These are phyloP conservation scores for Lentinula boryana DNA, from an alignment of 768 basidiomycete genomes.

Conservation along the genomic window DNA sequence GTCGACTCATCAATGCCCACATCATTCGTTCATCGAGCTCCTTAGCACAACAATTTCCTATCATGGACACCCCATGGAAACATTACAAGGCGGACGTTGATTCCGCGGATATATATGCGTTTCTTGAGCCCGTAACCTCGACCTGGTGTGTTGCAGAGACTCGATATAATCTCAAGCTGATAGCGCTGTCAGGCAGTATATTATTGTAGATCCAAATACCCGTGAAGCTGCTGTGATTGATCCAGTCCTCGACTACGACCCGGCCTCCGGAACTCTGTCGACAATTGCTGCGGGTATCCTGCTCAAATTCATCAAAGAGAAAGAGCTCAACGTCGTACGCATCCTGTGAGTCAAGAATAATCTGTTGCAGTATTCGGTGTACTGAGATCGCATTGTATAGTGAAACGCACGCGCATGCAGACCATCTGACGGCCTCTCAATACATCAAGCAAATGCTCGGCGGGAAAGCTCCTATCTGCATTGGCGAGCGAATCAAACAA, in stretches of 20 bases:
- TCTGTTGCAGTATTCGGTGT: neutral
- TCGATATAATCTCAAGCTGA: neutral
- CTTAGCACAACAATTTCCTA: neutral
- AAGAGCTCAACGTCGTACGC: conserved; percentile 22
- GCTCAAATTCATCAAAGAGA: conserved; percentile 21
- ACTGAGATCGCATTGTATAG: conserved; percentile 12
- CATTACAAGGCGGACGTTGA: neutral
- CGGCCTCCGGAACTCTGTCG: conserved; percentile 20
- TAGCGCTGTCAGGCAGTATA: conserved; percentile 35
- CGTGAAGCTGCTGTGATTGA: conserved; percentile 34
- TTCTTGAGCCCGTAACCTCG: conserved; percentile 18
- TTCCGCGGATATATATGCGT: conserved; percentile 13
- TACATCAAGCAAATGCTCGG: conserved; percentile 24
- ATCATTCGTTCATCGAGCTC: neutral
- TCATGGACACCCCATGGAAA: neutral
- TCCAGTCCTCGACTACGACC: conserved; percentile 29
- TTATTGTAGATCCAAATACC: conserved; percentile 52
- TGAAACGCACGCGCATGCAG: conserved; percentile 33
- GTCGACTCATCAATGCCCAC: neutral
- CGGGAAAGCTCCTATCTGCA: conserved; percentile 24
- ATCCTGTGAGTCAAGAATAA: conserved; percentile 21
- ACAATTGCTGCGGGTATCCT: conserved; percentile 27
- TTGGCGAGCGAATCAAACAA: conserved; percentile 26
- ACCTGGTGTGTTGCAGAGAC: conserved; percentile 11
- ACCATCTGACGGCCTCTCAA: conserved; percentile 31